A percentile compares a stretch with the other conserved stretches of the same genome.
These are phyloP conservation scores for Gonapodya sp. DNA, from an alignment of 192 early-diverging fungal genomes.

Conservation along the genomic window DNA sequence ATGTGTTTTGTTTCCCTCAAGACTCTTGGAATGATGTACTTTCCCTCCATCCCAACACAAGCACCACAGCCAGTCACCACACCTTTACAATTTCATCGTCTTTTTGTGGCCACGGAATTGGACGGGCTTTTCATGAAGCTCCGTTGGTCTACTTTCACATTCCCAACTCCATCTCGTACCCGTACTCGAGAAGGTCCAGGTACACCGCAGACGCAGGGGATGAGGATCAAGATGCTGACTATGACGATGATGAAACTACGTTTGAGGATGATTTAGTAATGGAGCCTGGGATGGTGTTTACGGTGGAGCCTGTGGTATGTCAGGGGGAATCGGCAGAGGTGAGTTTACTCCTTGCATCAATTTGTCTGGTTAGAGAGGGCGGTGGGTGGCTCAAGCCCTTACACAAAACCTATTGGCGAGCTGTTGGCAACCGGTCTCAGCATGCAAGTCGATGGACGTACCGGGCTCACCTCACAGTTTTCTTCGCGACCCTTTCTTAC, in stretches of 20 bases:
- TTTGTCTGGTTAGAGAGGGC: neutral
- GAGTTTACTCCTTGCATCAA: too few relatives aligned
- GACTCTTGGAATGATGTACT: too few relatives aligned
- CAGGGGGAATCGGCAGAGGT: constrained; percentile 51
- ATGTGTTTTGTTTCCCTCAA: too few relatives aligned
- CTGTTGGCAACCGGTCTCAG: neutral
- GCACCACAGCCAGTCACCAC: neutral
- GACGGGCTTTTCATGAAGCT: constrained; percentile 70
- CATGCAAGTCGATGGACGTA: neutral
- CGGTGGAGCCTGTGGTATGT: constrained; percentile 79
- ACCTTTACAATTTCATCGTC: constrained; percentile 51
- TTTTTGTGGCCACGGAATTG: constrained; percentile 83
- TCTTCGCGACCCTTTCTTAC: too few relatives aligned
- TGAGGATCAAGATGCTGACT: neutral
- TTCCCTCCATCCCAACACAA: neutral
- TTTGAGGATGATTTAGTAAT: constrained; percentile 53
- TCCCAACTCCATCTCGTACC: neutral
- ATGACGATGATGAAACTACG: neutral
- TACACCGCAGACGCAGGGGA: neutral
- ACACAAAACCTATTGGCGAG: too few relatives aligned
- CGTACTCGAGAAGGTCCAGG: neutral
- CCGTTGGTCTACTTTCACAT: constrained; percentile 73
- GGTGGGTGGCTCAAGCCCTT: neutral
- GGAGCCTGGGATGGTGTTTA: constrained; percentile 74
- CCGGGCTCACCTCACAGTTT: too few relatives aligned